Evolutionary conservation across 129 eudicot genomes (phyloP).

Genomic region (Tagetes patula): DNA sequence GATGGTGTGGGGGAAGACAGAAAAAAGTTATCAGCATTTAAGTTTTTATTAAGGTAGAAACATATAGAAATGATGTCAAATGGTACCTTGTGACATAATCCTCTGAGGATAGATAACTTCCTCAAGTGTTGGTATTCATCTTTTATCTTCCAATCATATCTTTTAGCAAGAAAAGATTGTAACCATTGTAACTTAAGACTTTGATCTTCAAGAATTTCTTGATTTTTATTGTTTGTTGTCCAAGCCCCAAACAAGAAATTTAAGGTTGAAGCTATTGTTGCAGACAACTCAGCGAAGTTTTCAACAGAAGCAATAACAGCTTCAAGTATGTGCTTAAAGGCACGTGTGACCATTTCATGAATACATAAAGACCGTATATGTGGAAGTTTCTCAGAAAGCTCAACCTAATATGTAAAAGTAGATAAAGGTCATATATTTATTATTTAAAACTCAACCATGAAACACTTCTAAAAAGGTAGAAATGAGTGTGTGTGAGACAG

Average conservation of each 20-base stretch:
- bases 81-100: constrained; percentile 89
- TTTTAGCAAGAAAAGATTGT: constrained; percentile 57
- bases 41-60: not conserved
- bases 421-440: constrained; percentile 3
- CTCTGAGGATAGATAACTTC: constrained; percentile 86
- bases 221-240: constrained; percentile 33
- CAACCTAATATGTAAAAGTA: constrained; percentile 53
- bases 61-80: constrained; percentile 9
- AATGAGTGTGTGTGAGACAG: not conserved
- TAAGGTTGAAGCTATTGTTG: constrained; percentile 68
- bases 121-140: constrained; percentile 81
- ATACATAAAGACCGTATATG: constrained; percentile 95
- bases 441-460: not conserved
- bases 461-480: not conserved
- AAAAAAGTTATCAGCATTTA: constrained; percentile 12
- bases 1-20: constrained; percentile 7
- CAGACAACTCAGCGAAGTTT: constrained; percentile 52
- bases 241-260: constrained; percentile 78
- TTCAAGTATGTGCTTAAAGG: constrained; percentile 81
- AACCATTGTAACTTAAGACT: constrained; percentile 73
- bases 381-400: constrained; percentile 96
- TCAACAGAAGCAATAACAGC: constrained; percentile 85
- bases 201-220: constrained; percentile 43
- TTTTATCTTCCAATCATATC: constrained; percentile 74
- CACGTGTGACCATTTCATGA: constrained; percentile 98